Conservation (phyloP, 768 basidiomycete species). For the Panaeolus cyanescens region DNA sequence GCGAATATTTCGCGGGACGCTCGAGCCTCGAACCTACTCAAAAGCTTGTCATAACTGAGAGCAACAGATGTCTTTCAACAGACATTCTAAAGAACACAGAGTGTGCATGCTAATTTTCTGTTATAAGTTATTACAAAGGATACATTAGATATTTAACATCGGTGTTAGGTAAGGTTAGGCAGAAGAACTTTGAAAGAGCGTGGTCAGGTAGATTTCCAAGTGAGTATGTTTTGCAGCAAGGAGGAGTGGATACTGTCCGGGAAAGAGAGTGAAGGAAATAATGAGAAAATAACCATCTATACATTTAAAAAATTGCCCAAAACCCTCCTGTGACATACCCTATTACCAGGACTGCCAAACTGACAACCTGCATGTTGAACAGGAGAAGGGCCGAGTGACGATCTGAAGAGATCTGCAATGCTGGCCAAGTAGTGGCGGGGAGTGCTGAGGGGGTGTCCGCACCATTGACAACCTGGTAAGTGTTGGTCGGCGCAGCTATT, state of each 20-base stretch:
- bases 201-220: too few species aligned
- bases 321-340: background rate
- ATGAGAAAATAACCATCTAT: background rate
- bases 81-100: too few species aligned
- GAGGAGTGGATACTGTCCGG: too few species aligned
- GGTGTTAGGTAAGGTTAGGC: too few species aligned
- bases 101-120: too few species aligned
- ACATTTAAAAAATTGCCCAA: background rate
- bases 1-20: background rate
- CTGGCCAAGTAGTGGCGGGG: constrained; percentile 36
- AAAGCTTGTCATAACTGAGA: too few species aligned
- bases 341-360: background rate
- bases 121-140: too few species aligned
- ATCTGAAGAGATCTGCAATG: constrained; percentile 17
- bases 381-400: constrained; percentile 1
- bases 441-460: constrained; percentile 36
- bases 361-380: background rate
- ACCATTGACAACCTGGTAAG: constrained; percentile 35
- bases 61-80: too few species aligned
- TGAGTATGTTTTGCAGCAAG: too few species aligned
- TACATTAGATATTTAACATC: too few species aligned
- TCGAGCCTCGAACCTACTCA: background rate
- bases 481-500: constrained; percentile 27
- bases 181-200: too few species aligned
- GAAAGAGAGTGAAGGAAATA: background rate